Evolutionary conservation across 2,329 filamentous ascomycete genomes (phyloP).

Genomic region (Fusarium incarnatum): DNA sequence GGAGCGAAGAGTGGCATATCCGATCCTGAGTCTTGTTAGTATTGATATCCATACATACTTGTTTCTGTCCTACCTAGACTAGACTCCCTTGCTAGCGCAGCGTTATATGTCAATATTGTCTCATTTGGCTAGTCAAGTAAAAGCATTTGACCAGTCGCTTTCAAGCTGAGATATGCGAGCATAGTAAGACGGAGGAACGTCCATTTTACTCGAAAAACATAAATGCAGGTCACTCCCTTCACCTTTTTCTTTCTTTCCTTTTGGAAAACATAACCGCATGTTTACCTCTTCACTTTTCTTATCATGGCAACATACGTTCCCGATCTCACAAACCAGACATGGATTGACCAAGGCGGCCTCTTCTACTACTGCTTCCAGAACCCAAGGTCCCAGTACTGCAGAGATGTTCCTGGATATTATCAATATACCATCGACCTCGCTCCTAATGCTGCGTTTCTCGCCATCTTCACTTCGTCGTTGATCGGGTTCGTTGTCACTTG

Average conservation of each 20-base stretch:
- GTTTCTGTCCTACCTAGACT: not conserved
- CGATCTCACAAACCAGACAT: conserved; percentile 40
- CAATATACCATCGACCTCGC: conserved; percentile 62
- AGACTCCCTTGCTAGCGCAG: not conserved
- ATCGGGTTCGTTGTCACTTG: conserved; percentile 57
- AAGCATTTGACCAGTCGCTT: not conserved
- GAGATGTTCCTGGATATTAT: conserved; percentile 57
- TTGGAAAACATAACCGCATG: not conserved
- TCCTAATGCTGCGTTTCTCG: conserved; percentile 64
- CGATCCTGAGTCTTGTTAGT: not conserved
- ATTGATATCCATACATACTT: not conserved
- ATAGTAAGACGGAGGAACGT: conserved; percentile 7
- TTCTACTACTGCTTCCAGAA: conserved; percentile 46
- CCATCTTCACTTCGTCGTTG: conserved; percentile 60
- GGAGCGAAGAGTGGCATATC: conserved; percentile 1
- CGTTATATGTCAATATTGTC: not conserved
- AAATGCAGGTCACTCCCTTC: not conserved
- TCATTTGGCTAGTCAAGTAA: not conserved
- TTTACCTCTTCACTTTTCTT: not conserved
- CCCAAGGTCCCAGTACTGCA: conserved; percentile 47
- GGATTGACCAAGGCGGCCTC: conserved; percentile 27
- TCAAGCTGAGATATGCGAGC: not conserved
- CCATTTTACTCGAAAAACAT: not conserved
- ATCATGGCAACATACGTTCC: conserved; percentile 21
- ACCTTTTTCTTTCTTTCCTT: not conserved